phyloP scores from a whole-genome alignment of 176 grass and related monocot species.

The Luzula sylvatica region DNA sequence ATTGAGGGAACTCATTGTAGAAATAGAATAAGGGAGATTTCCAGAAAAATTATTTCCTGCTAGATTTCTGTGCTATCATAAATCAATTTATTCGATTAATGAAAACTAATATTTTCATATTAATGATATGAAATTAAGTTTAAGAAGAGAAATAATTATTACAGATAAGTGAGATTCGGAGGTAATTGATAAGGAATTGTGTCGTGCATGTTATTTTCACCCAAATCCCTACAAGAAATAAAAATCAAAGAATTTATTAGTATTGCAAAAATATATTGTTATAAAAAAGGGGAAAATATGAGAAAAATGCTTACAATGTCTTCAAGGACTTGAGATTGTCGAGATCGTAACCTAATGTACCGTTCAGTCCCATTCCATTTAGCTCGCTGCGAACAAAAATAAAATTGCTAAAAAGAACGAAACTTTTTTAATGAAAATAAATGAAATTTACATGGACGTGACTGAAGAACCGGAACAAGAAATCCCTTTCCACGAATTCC shows the following conservation, averaged over 20 bases:
- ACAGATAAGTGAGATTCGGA: constrained; percentile 75
- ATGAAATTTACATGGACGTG: constrained; percentile 48
- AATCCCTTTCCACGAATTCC: constrained; percentile 72
- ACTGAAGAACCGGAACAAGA: constrained; percentile 64
- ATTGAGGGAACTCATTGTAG: constrained; percentile 50
- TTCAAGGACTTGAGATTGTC: constrained; percentile 53
- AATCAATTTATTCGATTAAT: background rate
- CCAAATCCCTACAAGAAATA: constrained; percentile 63
- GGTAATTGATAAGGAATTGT: constrained; percentile 79
- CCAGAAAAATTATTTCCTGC: constrained; percentile 62
- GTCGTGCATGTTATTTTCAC: constrained; percentile 66
- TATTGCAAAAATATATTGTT: background rate
- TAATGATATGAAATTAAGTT: constrained; percentile 14
- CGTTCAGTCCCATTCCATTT: constrained; percentile 69
- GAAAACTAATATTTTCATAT: background rate
- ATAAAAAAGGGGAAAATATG: background rate
- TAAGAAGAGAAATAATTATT: constrained; percentile 28
- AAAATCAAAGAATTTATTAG: constrained; percentile 1
- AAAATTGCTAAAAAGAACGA: constrained; percentile 1
- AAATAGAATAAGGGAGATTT: constrained; percentile 87
- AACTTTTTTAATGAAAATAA: constrained; percentile 1
- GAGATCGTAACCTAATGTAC: constrained; percentile 66
- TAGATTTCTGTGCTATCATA: constrained; percentile 60
- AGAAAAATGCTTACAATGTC: constrained; percentile 51
- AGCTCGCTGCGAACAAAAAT: constrained; percentile 51